phyloP scores from a whole-genome alignment of 108 stramenopile species.

The Discostella stelligeroides region DNA sequence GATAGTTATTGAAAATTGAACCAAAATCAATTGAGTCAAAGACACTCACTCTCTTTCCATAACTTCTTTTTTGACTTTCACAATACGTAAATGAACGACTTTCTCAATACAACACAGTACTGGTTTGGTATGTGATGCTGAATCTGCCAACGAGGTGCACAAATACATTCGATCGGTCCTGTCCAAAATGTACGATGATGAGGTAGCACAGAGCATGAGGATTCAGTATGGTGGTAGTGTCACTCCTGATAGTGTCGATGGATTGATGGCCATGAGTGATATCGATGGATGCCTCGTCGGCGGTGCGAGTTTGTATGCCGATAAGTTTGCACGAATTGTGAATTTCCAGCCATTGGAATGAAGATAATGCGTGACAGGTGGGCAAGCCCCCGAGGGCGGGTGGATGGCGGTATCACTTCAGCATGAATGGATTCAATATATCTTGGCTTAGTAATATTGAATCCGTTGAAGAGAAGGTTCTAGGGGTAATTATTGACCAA shows the following conservation, averaged over 20 bases:
- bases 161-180: conserved; percentile 44
- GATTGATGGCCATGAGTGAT: conserved; percentile 78
- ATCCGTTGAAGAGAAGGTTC: too few species aligned
- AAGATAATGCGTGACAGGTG: too few species aligned
- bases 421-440: too few species aligned
- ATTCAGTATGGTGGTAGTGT: conserved; percentile 86
- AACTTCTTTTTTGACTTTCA: too few species aligned
- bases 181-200: conserved; percentile 55
- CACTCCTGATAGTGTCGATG: conserved; percentile 70
- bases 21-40: too few species aligned
- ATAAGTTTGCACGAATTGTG: conserved; percentile 80
- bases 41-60: too few species aligned
- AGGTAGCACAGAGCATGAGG: conserved; percentile 50
- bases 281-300: conserved; percentile 84
- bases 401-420: too few species aligned
- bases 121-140: conserved; percentile 43
- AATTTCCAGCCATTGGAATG: conserved; percentile 44
- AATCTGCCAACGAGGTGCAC: conserved; percentile 50
- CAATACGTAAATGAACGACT: neutral
- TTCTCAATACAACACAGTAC: conserved; percentile 19
- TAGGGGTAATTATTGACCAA: too few species aligned
- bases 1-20: conserved; percentile 25
- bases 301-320: conserved; percentile 78
- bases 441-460: too few species aligned
- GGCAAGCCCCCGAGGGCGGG: too few species aligned